Evolutionary conservation across 192 early-diverging fungal species (phyloP).

Genomic region (Entomortierella lignicola): DNA sequence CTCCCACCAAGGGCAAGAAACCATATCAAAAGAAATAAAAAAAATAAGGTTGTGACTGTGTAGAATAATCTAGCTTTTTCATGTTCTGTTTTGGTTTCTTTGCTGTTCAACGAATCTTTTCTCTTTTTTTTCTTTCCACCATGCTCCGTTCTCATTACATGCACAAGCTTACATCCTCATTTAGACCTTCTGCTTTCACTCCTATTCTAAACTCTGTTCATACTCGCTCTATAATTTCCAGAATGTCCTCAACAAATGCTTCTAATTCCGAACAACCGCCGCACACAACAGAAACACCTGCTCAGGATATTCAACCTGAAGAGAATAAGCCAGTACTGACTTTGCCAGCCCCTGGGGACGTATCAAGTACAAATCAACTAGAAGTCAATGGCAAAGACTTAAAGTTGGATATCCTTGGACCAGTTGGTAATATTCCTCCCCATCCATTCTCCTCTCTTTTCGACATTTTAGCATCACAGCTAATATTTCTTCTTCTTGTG

Average conservation of each 20-base stretch:
- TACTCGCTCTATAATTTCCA: neutral
- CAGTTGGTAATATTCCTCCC: constrained; percentile 53
- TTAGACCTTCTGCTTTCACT: neutral
- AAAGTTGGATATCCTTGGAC: constrained; percentile 58
- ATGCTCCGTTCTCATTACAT: neutral
- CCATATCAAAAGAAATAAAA: constrained; percentile 51
- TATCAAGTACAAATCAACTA: constrained; percentile 9
- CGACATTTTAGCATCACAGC: no score
- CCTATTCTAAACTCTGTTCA: neutral
- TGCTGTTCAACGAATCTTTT: no score
- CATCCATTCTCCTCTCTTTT: neutral
- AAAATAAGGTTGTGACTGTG: neutral
- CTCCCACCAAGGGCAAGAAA: constrained; percentile 52
- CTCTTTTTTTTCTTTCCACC: neutral
- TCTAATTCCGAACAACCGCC: neutral
- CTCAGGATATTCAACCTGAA: no score
- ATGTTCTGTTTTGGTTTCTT: neutral
- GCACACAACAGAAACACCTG: neutral
- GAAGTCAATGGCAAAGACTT: constrained; percentile 54
- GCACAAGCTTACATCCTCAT: neutral
- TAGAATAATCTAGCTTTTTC: neutral
- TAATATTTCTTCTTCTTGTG: no score
- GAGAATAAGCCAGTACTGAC: constrained; percentile 45
- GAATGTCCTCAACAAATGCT: constrained; percentile 22
- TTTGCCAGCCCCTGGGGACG: constrained; percentile 53